Base-by-base conservation (phyloP, 2,329 filamentous ascomycete species). In the Lachnum nothofagi region DNA sequence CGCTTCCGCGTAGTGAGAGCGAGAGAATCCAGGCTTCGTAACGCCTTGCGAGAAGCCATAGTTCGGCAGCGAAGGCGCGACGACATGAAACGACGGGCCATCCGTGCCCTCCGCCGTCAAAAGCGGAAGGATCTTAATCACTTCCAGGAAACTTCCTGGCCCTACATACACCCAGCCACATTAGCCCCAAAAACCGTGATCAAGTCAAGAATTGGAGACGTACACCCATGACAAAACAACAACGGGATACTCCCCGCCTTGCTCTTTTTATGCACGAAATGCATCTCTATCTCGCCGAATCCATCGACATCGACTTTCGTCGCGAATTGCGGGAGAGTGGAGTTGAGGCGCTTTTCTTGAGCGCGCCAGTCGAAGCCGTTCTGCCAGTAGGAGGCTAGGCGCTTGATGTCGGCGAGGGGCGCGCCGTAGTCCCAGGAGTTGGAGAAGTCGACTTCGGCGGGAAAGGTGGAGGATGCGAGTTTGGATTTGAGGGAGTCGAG, bases 71-170 rank as follows among this genome's bases (percentile, higher is more conserved):
- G 73, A 78, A 0, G 79, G 79, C 0, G 77, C 77, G 0, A 83
- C 74, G 8, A 80, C 51, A 51, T 58, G 48, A 19, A 55, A 55
- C 33, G 51, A 44, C 8, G 34, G 41, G 6, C 44, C 48, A 17
- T 46, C 40, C 1, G 22, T 63, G 22, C 64, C 67, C 12, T 76
- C 60, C 4, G 42, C 27, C 9, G 42, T 33, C 9, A 57, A 42
- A n/a, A 54, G 14, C 1, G 71, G 72, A 2, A 88, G 67, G 38
- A 87, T 67, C 61, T 85, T 86, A n/a, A 68, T 66, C 2, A 79
- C 80, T 65, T 88, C 83, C 41, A 83, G 60, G 59, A 85, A 86
- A 56, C 76, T 82, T 1, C 85, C 84, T 0, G 85, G 85, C 77
- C 80, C 51, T 51, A n/a, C n/a, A n/a, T n/a, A n/a, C n/a, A n/a